These are phyloP conservation scores for Arthrinium puccinioides DNA, from an alignment of 2,329 filamentous ascomycete species.

Conservation along the genomic window DNA sequence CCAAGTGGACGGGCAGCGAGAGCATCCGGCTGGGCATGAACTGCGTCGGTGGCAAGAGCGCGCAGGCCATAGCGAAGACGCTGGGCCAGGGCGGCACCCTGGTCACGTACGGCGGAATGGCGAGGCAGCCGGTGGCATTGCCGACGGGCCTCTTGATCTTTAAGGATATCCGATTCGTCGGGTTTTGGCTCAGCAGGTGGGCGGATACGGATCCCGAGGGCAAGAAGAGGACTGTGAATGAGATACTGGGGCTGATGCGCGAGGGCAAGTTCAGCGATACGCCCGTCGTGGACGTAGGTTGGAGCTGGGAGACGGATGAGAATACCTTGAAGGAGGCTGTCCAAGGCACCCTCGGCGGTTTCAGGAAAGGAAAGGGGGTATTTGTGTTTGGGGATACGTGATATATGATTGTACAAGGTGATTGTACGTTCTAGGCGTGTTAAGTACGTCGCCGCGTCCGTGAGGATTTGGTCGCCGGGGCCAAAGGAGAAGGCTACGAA, in stretches of 20 bases:
- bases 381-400: constrained; percentile 68
- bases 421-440: too few relatives aligned
- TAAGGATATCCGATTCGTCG: constrained; percentile 80
- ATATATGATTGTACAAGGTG: too few relatives aligned
- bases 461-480: too few relatives aligned
- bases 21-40: constrained; percentile 75
- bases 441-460: too few relatives aligned
- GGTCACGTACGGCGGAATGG: constrained; percentile 96
- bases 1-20: constrained; percentile 65
- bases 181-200: constrained; percentile 95
- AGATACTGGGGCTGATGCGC: constrained; percentile 71
- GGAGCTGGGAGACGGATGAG: constrained; percentile 75
- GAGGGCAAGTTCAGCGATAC: constrained; percentile 74
- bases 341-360: constrained; percentile 77
- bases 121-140: constrained; percentile 73
- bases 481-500: too few relatives aligned
- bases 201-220: constrained; percentile 65
- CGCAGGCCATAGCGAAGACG: constrained; percentile 68
- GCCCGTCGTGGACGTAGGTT: constrained; percentile 74
- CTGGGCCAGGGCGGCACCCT: constrained; percentile 64
- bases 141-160: constrained; percentile 88
- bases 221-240: constrained; percentile 74
- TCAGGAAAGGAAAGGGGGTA: constrained; percentile 79
- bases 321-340: constrained; percentile 64
- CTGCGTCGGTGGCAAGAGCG: constrained; percentile 86